These are phyloP conservation scores for Pseudogymnoascus sp. DNA, from an alignment of 2,329 filamentous ascomycete species.

Conservation along the genomic window DNA sequence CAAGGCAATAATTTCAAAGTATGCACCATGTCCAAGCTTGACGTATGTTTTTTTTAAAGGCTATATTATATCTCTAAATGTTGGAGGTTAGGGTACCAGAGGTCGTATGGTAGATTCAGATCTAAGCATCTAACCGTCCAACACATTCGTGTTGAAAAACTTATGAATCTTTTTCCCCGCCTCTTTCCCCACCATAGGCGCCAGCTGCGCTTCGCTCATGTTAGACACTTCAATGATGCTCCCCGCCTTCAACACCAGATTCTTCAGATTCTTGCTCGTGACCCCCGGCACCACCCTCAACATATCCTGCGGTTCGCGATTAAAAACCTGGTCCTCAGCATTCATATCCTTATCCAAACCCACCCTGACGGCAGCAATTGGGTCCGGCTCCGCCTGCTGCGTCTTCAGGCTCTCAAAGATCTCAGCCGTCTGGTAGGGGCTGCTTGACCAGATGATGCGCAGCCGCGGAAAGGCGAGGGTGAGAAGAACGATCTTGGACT, in stretches of 20 bases:
- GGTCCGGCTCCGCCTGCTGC: slow-evolving; percentile 82
- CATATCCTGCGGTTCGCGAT: slow-evolving; percentile 85
- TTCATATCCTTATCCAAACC: slow-evolving; percentile 61
- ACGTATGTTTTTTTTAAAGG: not conserved
- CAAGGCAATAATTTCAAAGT: not conserved
- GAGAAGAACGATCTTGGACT: slow-evolving; percentile 84
- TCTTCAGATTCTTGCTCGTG: slow-evolving; percentile 66
- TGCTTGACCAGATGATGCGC: slow-evolving; percentile 87
- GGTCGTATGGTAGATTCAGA: not conserved
- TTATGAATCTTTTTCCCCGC: slow-evolving; percentile 65
- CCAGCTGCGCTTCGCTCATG: slow-evolving; percentile 66
- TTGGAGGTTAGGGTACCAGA: not conserved
- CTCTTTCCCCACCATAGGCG: slow-evolving; percentile 67
- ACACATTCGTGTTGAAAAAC: slow-evolving; percentile 59
- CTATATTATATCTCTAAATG: not conserved
- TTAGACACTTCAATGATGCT: slow-evolving; percentile 80
- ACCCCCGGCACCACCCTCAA: slow-evolving; percentile 76
- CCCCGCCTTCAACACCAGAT: slow-evolving; percentile 62
- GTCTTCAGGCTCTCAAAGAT: slow-evolving; percentile 93
- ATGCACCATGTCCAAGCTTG: not conserved
- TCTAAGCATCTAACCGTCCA: slow-evolving; percentile 4
- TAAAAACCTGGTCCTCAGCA: slow-evolving; percentile 65
- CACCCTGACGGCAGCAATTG: slow-evolving; percentile 72
- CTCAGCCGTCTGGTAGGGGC: slow-evolving; percentile 91
- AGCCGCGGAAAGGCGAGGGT: slow-evolving; percentile 86